Evolutionary conservation across 768 basidiomycete genomes (phyloP).

Genomic region (Mycena galopus): DNA sequence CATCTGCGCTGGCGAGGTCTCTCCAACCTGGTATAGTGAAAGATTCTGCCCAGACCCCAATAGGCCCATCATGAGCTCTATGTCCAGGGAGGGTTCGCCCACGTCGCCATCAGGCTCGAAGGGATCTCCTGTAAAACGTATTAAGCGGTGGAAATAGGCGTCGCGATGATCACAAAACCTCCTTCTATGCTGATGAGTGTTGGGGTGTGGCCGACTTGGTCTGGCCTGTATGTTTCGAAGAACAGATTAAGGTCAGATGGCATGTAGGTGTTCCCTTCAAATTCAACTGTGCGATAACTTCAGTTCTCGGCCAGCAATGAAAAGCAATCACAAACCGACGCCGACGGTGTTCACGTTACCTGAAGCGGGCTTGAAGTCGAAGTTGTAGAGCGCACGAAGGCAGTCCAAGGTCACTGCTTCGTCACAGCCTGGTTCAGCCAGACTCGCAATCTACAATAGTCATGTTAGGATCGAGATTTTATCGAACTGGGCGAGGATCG

Average conservation of each 20-base stretch:
- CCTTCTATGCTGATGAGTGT: constrained; percentile 25
- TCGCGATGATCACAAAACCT: constrained; percentile 2
- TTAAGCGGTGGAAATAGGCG: too few species aligned
- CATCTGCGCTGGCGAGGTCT: too few species aligned
- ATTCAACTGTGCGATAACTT: not conserved
- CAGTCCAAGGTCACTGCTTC: not conserved
- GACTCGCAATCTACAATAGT: not conserved
- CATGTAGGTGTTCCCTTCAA: too few species aligned
- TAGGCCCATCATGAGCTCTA: too few species aligned
- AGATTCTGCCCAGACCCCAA: too few species aligned
- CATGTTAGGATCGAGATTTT: not conserved
- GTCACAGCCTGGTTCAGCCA: not conserved
- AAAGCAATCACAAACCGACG: constrained; percentile 7
- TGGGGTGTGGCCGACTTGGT: constrained; percentile 21
- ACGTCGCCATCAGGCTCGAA: too few species aligned
- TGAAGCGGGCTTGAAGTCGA: not conserved
- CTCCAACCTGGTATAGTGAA: too few species aligned
- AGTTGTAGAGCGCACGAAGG: not conserved
- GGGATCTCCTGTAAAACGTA: too few species aligned
- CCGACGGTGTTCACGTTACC: not conserved
- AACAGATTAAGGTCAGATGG: too few species aligned
- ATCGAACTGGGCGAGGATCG: not conserved
- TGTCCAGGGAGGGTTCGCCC: too few species aligned
- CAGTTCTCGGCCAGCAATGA: too few species aligned
- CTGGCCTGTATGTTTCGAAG: not conserved